Evolutionary conservation across 2,329 filamentous ascomycete genomes (phyloP), one percentile per base, ranked within the genome.

Genomic region (Pseudomassariella vexata): DNA sequence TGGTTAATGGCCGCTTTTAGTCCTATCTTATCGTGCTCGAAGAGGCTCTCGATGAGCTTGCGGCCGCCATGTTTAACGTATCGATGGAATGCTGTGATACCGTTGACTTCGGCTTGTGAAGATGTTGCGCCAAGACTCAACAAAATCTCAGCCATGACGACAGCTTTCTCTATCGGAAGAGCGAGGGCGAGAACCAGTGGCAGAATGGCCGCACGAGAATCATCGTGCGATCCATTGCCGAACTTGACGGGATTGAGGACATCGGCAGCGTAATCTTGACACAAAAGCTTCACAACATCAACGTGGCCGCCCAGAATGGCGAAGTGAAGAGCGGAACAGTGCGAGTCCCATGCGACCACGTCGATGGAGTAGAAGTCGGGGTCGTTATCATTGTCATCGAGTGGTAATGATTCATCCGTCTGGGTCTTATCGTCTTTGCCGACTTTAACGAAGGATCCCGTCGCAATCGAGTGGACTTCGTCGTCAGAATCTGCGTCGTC

Each of bases 311-410:
- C 74, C 2, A 85, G 54, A 38, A 94, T 87, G 6, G 87, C 87
- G 18, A 88, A 68, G 53, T 94, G 87, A 5, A 94, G 66, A 2
- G 87, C 77, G 9, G 82, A 83, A 36, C 78, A 75, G 5, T 79
- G 76, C 5, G 69, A 73, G 46, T 94, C 86, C 87, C 87, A 94
- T 2, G 85, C 76, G n/a, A 84, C 52, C 2, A 82, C 73, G 42
- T 94, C 80, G 38, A 89, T 70, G 43, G 92, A 78, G 53, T 84
- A 90, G 32, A 89, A 73, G 55, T 94, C 85, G 1, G 85, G 85
- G 14, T 84, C 82, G 8, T 81, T 69, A 2, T 76, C 68, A 15
- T 73, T 63, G 6, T 77, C 73, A 5, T 79, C 73, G 1, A 49
- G 42, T 17, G 67, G 63, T 2, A 68, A 45, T 8, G 55, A 58